A percentile compares a stretch with the other conserved stretches of the same genome.
Conservation (phyloP, 2,329 filamentous ascomycete species). For the Colletotrichum karsti region DNA sequence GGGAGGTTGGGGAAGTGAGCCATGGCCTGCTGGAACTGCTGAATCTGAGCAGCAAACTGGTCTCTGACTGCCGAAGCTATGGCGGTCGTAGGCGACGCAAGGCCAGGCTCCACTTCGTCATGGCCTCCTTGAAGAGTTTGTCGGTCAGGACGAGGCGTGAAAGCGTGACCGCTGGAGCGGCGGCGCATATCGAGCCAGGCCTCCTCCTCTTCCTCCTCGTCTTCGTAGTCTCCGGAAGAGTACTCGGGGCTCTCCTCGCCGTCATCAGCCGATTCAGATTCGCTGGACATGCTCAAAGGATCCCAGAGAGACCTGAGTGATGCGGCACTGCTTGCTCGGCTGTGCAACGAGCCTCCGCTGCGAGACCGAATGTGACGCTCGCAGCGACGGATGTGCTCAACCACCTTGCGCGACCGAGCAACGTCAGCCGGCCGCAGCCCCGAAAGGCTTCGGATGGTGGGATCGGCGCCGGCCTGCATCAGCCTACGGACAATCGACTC, state of each 20-base stretch:
- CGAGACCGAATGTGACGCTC: conserved; percentile 71
- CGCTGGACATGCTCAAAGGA: conserved; percentile 52
- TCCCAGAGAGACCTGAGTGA: conserved; percentile 76
- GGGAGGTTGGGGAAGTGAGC: conserved; percentile 67
- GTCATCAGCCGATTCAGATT: conserved; percentile 48
- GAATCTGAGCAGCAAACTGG: conserved; percentile 76
- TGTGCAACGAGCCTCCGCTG: conserved; percentile 68
- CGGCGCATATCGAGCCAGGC: conserved; percentile 48
- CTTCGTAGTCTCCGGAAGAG: conserved; percentile 53
- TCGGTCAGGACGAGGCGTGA: conserved; percentile 31
- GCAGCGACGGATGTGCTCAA: conserved; percentile 69
- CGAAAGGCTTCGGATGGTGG: conserved; percentile 73
- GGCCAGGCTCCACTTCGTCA: conserved; percentile 33
- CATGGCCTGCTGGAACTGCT: conserved; percentile 79
- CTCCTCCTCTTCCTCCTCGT: conserved; percentile 51
- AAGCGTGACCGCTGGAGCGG: conserved; percentile 35
- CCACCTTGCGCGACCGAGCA: conserved; percentile 70
- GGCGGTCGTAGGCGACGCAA: conserved; percentile 65
- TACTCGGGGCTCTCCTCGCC: conserved; percentile 54
- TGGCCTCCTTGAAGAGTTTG: conserved; percentile 18
- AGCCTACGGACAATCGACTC: conserved; percentile 79
- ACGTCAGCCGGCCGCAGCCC: conserved; percentile 78
- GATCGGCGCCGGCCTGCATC: conserved; percentile 77
- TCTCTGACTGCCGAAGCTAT: conserved; percentile 77
- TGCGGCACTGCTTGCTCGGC: conserved; percentile 71